Evolutionary conservation across 208 protist species (phyloP).

Genomic region (Zelonia costaricensis): DNA sequence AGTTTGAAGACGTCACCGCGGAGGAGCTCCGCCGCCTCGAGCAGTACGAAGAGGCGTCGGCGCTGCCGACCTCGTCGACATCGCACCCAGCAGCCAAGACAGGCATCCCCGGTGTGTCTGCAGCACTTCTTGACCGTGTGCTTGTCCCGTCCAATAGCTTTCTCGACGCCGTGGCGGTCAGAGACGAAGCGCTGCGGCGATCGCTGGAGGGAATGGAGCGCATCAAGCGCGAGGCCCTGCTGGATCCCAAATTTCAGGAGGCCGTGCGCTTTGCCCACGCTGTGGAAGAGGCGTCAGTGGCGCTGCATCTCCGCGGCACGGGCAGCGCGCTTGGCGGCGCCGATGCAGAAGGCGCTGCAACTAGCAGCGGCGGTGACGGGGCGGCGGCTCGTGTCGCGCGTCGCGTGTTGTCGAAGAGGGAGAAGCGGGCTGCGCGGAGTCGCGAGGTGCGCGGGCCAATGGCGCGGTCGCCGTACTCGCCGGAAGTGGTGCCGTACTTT

Average conservation of each 20-base stretch:
- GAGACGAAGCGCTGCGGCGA: conserved; percentile 38
- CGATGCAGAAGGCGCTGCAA: background rate
- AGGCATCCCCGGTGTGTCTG: conserved; percentile 11
- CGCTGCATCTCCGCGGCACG: conserved; percentile 31
- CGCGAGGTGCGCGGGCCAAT: conserved; percentile 19
- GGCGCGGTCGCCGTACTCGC: conserved; percentile 29
- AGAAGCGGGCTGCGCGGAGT: conserved; percentile 18
- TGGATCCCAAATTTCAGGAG: conserved; percentile 77
- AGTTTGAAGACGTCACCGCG: conserved; percentile 55
- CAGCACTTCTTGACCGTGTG: conserved; percentile 52
- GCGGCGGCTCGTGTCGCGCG: background rate
- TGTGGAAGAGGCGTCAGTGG: conserved; percentile 49
- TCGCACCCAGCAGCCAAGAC: background rate
- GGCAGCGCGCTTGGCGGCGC: background rate
- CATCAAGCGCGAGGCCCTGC: conserved; percentile 68
- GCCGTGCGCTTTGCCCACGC: conserved; percentile 57
- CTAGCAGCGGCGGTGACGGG: background rate
- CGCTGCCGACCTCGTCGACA: background rate
- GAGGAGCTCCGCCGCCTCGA: conserved; percentile 65
- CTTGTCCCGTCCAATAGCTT: conserved; percentile 71
- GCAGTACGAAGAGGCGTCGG: conserved; percentile 49
- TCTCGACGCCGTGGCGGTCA: conserved; percentile 49
- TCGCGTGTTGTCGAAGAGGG: conserved; percentile 15
- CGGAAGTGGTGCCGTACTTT: conserved; percentile 79
- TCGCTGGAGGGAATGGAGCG: conserved; percentile 66